Base-by-base conservation (phyloP, 2,329 filamentous ascomycete genomes). In the Emmonsiellopsis sp. region DNA sequence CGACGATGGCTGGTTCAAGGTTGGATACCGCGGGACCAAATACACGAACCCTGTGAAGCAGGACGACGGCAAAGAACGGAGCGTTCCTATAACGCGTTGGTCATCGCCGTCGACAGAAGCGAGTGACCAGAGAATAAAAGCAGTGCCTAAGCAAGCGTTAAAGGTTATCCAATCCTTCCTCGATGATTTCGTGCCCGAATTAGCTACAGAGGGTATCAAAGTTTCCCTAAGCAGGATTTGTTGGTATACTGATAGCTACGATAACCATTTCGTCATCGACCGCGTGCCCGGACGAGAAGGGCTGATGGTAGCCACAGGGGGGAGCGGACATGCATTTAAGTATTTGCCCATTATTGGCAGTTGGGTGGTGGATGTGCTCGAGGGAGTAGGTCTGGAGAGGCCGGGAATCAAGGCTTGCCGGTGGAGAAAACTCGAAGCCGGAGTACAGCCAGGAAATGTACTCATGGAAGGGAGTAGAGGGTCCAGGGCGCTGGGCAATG, bases 271-370 rank as follows among this genome's bases (percentile, higher is more conserved):
- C 59, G 66, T 83, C 4, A 73, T 83, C 46, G 71, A 75, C 40
- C 72, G 74, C 53, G 75, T 81, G 48, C 78, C 79, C 0, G 65
- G 59, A 13, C 77, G 74, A 57, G 62, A 65, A n/a, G 74, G 76
- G 0, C 61, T 85, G 0, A 78, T 83, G 60, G 72, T 84, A 0
- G 80, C 80, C 2, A 84, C 81, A 0, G 82, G 80, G 0, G 83
- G 82, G 0, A 78, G 75, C 37, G 82, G 82, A 0, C 82, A 84
- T 63, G 82, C 72, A 0, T 84, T 83, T 64, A 84, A 84, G 59
- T 84, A 81, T 55, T 61, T 83, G 48, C 81, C 81, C 0, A 76
- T 77, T 2, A 74, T 84, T 57, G 80, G 81, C 1, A 74, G 76
- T 37, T 73, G 71, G 56, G 75, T 83, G 10, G 71, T 77, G 0